phyloP scores from a whole-genome alignment of 192 early-diverging fungal species.

The Coemansia interrupta region DNA sequence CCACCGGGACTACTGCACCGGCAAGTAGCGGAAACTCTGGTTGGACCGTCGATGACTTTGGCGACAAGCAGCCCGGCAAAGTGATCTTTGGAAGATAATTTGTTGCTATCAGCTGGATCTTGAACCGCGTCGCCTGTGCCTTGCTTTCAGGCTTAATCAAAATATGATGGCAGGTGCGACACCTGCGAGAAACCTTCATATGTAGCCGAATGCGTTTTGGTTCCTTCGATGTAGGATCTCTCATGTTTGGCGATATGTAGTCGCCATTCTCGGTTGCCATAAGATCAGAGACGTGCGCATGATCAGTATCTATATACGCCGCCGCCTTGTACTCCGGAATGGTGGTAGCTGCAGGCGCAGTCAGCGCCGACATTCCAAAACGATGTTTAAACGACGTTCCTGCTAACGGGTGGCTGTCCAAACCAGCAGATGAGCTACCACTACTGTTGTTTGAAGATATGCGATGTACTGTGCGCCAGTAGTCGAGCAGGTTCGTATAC shows the following conservation, averaged over 20 bases:
- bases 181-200: slow-evolving; percentile 82
- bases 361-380: slow-evolving; percentile 6
- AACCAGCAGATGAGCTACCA: background rate
- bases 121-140: slow-evolving; percentile 81
- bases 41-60: slow-evolving; percentile 22
- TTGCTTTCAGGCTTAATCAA: slow-evolving; percentile 91
- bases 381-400: slow-evolving; percentile 25
- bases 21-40: slow-evolving; percentile 34
- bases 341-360: background rate
- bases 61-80: slow-evolving; percentile 16
- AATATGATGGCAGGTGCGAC: slow-evolving; percentile 82
- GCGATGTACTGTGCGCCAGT: slow-evolving; percentile 77
- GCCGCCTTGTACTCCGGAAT: slow-evolving; percentile 27
- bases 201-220: slow-evolving; percentile 85
- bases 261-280: slow-evolving; percentile 22
- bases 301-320: slow-evolving; percentile 11
- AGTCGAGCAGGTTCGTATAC: slow-evolving; percentile 77
- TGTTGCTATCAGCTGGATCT: slow-evolving; percentile 82
- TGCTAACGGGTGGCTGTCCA: background rate
- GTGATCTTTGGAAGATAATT: slow-evolving; percentile 80
- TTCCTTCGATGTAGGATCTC: slow-evolving; percentile 35
- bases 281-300: slow-evolving; percentile 9
- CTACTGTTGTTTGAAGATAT: slow-evolving; percentile 21
- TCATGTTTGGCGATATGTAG: slow-evolving; percentile 53
- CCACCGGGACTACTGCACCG: slow-evolving; percentile 46